Evolutionary conservation across 768 basidiomycete species (phyloP), one percentile per base, ranked within the genome.

Genomic region (Rhodotorula diobovata): DNA sequence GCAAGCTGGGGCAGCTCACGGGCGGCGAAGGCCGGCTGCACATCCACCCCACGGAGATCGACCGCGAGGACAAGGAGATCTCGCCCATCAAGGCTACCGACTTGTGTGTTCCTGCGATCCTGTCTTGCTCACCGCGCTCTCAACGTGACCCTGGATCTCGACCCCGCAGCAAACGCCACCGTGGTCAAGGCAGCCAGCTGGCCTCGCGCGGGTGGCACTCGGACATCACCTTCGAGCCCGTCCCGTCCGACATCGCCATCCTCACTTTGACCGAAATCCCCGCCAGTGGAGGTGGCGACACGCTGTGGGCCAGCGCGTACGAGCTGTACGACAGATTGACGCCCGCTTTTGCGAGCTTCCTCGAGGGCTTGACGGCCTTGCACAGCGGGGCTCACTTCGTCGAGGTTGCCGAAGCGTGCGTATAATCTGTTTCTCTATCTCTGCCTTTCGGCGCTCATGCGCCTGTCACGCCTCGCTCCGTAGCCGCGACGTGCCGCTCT

Each of bases 241-340:
- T 86, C 25, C 87, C 87, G 12, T 84, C 85, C 9, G 87, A 87
- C 77, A 87, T 85, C 75, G 84, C 87, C 58, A 84, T 81, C 53
- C 78, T 84, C 34, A 80, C 80, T 63, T 78, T 83, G 64, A 79
- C 79, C 65, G 79, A 77, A 4, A 71, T 75, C 23, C 73, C 75
- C 21, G 66, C 68, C 21, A 16, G 56, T 25, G 68, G 73, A 21
- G 81, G 81, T 5, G 81, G 81, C 30, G 83, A 84, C 67, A 84
- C 84, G 4, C 77, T 85, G 72, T 82, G 79, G 78, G 80, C 79
- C 9, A 79, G 77, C 8, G 76, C 77, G 23, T 68, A 65, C 51
- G 61, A 64, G 54, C 21, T 61, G 43, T 89, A 88, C 79, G 86
- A 87, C 78, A 81, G 85, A 25, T 83, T 89, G 34, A 87, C 86